Evolutionary conservation across 2,329 filamentous ascomycete species (phyloP).

Genomic region (Waltergamsia citrina): DNA sequence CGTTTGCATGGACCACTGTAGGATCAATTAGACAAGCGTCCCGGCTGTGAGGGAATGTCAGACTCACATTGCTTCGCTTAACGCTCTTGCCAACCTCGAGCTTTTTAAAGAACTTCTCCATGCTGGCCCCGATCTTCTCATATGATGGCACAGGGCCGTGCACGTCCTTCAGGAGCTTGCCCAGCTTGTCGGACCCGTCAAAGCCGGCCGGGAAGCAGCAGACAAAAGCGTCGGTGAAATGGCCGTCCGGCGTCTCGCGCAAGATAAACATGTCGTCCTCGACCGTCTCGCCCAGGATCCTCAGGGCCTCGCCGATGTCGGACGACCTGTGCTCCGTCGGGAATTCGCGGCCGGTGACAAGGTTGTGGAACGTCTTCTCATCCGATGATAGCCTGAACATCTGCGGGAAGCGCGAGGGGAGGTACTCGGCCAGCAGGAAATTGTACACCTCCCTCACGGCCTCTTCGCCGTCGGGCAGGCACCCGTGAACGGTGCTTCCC

Average conservation of each 20-base stretch:
- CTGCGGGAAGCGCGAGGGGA: slow-evolving; percentile 37
- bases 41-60: not conserved
- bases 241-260: slow-evolving; percentile 27
- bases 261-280: slow-evolving; percentile 47
- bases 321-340: slow-evolving; percentile 14
- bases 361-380: slow-evolving; percentile 25
- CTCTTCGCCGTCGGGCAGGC: slow-evolving; percentile 23
- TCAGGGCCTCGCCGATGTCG: slow-evolving; percentile 23
- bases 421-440: slow-evolving; percentile 34
- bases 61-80: slow-evolving; percentile 38
- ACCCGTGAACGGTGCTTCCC: slow-evolving; percentile 29
- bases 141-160: slow-evolving; percentile 44
- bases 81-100: slow-evolving; percentile 37
- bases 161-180: slow-evolving; percentile 35
- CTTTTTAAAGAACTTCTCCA: slow-evolving; percentile 43
- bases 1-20: slow-evolving; percentile 39
- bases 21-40: not conserved
- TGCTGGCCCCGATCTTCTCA: slow-evolving; percentile 42
- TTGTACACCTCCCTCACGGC: slow-evolving; percentile 38
- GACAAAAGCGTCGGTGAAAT: slow-evolving; percentile 35
- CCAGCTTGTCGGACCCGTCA: slow-evolving; percentile 39
- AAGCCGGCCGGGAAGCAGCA: slow-evolving; percentile 45
- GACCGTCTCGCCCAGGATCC: slow-evolving; percentile 35
- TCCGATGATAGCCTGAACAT: slow-evolving; percentile 31
- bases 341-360: slow-evolving; percentile 20